These are phyloP conservation scores for Ochromonas danica DNA, from an alignment of 108 stramenopile genomes.

Conservation along the genomic window DNA sequence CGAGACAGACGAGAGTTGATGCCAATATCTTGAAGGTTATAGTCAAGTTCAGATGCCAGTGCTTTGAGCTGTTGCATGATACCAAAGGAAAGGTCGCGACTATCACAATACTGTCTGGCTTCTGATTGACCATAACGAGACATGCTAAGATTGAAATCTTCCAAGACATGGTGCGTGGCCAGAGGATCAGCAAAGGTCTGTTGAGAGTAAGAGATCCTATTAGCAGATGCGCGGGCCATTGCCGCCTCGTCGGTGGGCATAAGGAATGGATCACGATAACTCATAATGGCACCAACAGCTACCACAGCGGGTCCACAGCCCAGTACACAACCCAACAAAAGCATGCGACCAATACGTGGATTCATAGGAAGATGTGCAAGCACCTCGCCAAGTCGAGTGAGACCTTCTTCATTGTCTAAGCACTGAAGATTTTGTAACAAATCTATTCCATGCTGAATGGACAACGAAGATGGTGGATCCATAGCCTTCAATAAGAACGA, in stretches of 20 bases:
- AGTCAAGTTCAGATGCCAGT: background rate
- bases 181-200: background rate
- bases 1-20: background rate
- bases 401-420: constrained; percentile 42
- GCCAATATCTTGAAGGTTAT: background rate
- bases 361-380: constrained; percentile 57
- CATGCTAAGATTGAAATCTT: too few relatives aligned
- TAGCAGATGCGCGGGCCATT: background rate
- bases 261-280: constrained; percentile 54
- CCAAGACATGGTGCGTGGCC: background rate
- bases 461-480: constrained; percentile 77
- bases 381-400: constrained; percentile 58
- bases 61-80: background rate
- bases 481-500: constrained; percentile 76
- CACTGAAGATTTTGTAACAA: constrained; percentile 54
- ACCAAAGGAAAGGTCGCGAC: background rate
- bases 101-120: background rate
- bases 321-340: constrained; percentile 57
- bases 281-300: constrained; percentile 43
- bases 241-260: constrained; percentile 34
- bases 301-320: constrained; percentile 46
- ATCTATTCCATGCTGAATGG: constrained; percentile 64
- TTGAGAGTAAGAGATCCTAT: background rate
- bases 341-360: constrained; percentile 60
- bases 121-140: background rate